Conservation (phyloP, 176 grass and related monocot genomes). For the Carex kokanica region DNA sequence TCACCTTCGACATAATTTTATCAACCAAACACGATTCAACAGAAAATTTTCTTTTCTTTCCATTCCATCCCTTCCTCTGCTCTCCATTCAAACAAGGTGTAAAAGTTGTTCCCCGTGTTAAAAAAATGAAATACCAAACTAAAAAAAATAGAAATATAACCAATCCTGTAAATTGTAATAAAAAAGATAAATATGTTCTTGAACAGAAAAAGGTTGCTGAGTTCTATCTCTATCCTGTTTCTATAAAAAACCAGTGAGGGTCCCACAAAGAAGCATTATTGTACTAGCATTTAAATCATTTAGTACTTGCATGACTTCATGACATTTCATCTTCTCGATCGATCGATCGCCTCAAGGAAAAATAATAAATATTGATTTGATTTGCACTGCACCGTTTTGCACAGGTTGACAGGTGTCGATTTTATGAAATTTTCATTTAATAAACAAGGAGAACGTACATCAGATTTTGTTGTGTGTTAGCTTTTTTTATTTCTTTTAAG, state of each 20-base stretch:
- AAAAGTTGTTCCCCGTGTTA: neutral
- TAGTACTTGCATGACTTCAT: neutral
- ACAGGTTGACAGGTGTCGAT: slow-evolving; percentile 4
- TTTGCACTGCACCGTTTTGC: neutral
- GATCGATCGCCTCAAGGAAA: too few species aligned
- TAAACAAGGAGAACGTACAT: neutral
- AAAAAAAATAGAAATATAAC: neutral
- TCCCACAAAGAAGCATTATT: slow-evolving; percentile 19
- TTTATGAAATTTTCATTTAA: too few species aligned
- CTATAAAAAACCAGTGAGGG: neutral
- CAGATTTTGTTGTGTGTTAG: neutral
- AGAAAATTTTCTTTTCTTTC: too few species aligned
- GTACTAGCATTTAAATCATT: neutral
- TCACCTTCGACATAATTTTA: too few species aligned
- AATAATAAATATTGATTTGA: neutral
- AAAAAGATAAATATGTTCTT: neutral
- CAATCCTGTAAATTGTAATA: neutral
- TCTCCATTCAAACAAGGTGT: too few species aligned
- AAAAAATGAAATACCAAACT: neutral
- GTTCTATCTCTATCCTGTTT: neutral
- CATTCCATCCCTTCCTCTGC: too few species aligned
- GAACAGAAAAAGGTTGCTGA: neutral
- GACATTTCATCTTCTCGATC: too few species aligned
- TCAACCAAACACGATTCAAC: too few species aligned
- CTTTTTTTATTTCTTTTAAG: neutral